phyloP scores from a whole-genome alignment of 805 yeast genomes.

The Pichia pseudocactophila region DNA sequence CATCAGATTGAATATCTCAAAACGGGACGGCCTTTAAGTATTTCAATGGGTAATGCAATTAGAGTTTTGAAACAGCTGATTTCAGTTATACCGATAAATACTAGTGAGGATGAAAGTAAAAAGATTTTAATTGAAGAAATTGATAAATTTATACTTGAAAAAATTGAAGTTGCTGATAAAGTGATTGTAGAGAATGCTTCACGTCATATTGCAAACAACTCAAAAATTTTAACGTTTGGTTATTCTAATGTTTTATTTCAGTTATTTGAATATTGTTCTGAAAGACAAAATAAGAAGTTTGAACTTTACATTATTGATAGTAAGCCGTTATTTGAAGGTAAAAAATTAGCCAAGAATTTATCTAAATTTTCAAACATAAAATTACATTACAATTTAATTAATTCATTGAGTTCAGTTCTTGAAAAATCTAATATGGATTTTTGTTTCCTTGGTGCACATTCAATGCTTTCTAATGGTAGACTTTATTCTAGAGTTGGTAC shows the following conservation, averaged over 20 bases:
- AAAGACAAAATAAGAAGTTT: slow-evolving; percentile 52
- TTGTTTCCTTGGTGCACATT: slow-evolving; percentile 93
- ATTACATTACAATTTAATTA: slow-evolving; percentile 70
- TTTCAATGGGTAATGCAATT: slow-evolving; percentile 96
- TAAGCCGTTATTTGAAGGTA: slow-evolving; percentile 91
- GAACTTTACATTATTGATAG: slow-evolving; percentile 85
- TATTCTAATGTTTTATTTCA: slow-evolving; percentile 77
- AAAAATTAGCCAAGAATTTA: slow-evolving; percentile 57
- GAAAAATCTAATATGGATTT: slow-evolving; percentile 67
- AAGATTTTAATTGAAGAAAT: slow-evolving; percentile 53
- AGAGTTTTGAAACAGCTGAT: slow-evolving; percentile 96
- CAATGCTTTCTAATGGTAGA: slow-evolving; percentile 91
- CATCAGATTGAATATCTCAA: slow-evolving; percentile 90
- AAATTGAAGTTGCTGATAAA: slow-evolving; percentile 72
- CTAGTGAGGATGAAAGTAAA: slow-evolving; percentile 61
- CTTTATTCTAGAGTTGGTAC: slow-evolving; percentile 92
- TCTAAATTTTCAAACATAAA: slow-evolving; percentile 51
- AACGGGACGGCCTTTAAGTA: slow-evolving; percentile 82
- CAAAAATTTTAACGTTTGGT: slow-evolving; percentile 80
- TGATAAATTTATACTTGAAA: slow-evolving; percentile 75
- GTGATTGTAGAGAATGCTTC: slow-evolving; percentile 78
- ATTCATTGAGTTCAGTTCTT: slow-evolving; percentile 70
- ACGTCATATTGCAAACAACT: slow-evolving; percentile 62
- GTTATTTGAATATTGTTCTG: slow-evolving; percentile 61
- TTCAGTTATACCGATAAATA: slow-evolving; percentile 68